Base-by-base conservation (phyloP, 495 filamentous ascomycete species). In the Hypoxylon trugodes region DNA sequence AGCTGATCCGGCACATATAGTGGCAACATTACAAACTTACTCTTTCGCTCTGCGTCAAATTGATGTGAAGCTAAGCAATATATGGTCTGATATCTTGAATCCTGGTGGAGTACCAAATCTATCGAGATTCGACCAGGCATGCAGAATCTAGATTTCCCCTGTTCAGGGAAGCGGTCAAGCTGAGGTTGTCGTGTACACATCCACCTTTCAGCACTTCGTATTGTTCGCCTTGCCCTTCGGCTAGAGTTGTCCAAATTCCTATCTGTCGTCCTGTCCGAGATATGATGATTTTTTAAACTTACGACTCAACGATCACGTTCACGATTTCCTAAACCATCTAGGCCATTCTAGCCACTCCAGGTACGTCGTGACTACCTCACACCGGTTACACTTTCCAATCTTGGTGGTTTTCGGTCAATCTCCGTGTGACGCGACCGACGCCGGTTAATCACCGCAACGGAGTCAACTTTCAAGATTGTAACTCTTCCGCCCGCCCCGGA, bases 91-190 rank as follows among this genome's bases (percentile, higher is more conserved):
- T n/a, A n/a, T n/a, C n/a, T n/a, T n/a, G n/a, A n/a, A n/a, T n/a
- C n/a, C n/a, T n/a, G n/a, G n/a, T n/a, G n/a, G n/a, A n/a, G n/a
- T n/a, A n/a, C n/a, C n/a, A n/a, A n/a, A n/a, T n/a, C n/a, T n/a
- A n/a, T 48, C 6, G 19, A 19, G 22, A 30, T 2, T 25, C 42
- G 13, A 46, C 6, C 10, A 10, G 30, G 1, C 13, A 38, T 6
- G 6, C 6, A 38, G 8, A 16, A 15, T 8, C 36, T 21, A 0
- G 28, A 9, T 18, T 1, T 30, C 4, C n/a, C 32, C 18, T 7
- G 25, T 58, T 25, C 16, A 28, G 41, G 22, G 30, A 61, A 48
- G 62, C 62, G 62, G 62, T 66, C 62, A 60, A 56, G n/a, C n/a
- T n/a, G n/a, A n/a, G 13, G 6, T n/a, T 19, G 43, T 55, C 19